Percentiles rank a stretch among this genome's conserved stretches.
phyloP scores from a whole-genome alignment of 306 rosid species.

The Dalbergia cochinchinensis region DNA sequence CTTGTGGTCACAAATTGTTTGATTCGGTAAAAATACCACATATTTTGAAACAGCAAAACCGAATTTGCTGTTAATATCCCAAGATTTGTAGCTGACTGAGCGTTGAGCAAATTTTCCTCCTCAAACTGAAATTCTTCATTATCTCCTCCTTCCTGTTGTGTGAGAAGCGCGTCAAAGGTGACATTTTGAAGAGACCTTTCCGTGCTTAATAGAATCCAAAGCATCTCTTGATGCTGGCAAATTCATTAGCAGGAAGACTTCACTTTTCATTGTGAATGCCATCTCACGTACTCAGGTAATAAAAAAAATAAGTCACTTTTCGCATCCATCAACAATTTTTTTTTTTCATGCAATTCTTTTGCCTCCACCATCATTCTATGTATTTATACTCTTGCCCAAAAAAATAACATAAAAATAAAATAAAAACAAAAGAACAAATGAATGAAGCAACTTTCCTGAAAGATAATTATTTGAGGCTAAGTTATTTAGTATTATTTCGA shows the following conservation, averaged over 20 bases:
- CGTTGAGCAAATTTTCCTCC: background rate
- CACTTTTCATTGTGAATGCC: constrained; percentile 21
- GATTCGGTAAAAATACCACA: constrained; percentile 44
- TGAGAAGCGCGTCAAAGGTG: background rate
- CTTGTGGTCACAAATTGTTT: constrained; percentile 44
- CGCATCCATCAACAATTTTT: background rate
- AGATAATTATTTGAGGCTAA: background rate
- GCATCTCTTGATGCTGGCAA: background rate
- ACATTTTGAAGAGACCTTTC: background rate
- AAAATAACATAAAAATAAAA: too few species aligned
- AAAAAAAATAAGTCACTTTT: background rate
- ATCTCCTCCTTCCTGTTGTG: constrained; percentile 32
- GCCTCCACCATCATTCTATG: background rate
- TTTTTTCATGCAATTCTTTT: background rate
- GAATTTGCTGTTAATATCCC: constrained; percentile 18
- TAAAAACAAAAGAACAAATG: background rate
- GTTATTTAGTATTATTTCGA: background rate
- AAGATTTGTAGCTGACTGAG: constrained; percentile 29
- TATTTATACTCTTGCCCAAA: too few species aligned
- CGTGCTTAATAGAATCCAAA: background rate
- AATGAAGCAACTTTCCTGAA: background rate
- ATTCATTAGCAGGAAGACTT: constrained; percentile 1
- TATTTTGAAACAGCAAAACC: constrained; percentile 33
- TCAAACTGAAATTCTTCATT: constrained; percentile 12
- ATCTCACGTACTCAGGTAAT: constrained; percentile 38